Evolutionary conservation across 169 alveolate genomes (phyloP).

Genomic region (Theileria parva): DNA sequence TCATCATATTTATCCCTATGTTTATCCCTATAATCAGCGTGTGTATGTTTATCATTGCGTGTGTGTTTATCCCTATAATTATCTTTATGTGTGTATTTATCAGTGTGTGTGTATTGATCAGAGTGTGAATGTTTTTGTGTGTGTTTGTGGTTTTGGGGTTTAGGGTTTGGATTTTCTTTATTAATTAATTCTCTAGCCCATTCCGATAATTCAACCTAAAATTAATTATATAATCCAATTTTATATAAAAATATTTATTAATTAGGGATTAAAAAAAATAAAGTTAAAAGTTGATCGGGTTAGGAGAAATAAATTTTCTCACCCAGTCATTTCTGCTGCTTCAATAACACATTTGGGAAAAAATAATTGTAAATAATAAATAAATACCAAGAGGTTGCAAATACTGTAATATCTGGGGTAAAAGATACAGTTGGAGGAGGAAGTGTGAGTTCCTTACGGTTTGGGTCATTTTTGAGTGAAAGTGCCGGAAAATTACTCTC

Average conservation of each 20-base stretch:
- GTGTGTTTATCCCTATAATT: background rate
- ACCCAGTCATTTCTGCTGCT: background rate
- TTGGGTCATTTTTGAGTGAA: conserved; percentile 38
- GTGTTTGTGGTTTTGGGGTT: background rate
- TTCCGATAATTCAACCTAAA: conserved; percentile 53
- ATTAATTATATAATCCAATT: too few species aligned
- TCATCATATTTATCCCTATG: background rate
- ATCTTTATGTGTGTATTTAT: conserved; percentile 23
- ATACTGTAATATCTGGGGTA: too few species aligned
- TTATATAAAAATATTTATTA: too few species aligned
- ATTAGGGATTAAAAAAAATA: too few species aligned
- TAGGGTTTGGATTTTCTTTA: conserved; percentile 29
- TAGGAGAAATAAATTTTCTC: conserved; percentile 10
- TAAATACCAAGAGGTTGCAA: too few species aligned
- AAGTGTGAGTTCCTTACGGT: conserved; percentile 1
- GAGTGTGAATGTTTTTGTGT: background rate
- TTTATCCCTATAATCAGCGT: background rate
- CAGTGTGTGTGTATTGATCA: background rate
- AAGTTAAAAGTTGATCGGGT: background rate
- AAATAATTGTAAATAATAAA: too few species aligned
- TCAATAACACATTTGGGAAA: too few species aligned
- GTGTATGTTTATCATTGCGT: conserved; percentile 21
- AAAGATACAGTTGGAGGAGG: background rate
- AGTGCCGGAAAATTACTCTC: conserved; percentile 63
- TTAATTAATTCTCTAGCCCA: conserved; percentile 60